Conservation (phyloP, 1,139 yeast genomes). For the Yamadazyma siamensis region DNA sequence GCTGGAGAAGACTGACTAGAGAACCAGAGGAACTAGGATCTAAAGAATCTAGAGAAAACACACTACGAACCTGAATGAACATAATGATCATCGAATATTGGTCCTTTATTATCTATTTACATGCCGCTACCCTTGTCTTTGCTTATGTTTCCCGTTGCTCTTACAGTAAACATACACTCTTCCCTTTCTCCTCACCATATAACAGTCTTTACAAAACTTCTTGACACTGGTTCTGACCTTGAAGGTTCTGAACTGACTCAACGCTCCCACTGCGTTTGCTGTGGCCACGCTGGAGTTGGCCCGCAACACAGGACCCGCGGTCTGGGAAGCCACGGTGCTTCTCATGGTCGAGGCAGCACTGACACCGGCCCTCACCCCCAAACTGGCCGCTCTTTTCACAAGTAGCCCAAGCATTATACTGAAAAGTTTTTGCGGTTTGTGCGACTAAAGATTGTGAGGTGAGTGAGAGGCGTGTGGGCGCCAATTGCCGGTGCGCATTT, state of each 20-base stretch:
- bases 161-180: slow-evolving; percentile 91
- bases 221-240: slow-evolving; percentile 74
- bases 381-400: slow-evolving; percentile 3
- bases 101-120: too few species aligned
- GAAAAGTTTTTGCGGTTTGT: too few species aligned
- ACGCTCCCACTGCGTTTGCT: slow-evolving; percentile 3
- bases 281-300: too few species aligned
- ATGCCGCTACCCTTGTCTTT: slow-evolving; percentile 74
- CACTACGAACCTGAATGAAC: background rate
- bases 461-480: too few species aligned
- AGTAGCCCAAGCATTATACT: too few species aligned
- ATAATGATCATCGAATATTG: too few species aligned
- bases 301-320: too few species aligned
- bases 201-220: slow-evolving; percentile 89
- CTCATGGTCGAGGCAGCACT: background rate
- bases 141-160: slow-evolving; percentile 91
- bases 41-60: too few species aligned
- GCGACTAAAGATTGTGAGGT: too few species aligned
- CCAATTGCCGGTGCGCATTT: too few species aligned
- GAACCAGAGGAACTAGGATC: too few species aligned
- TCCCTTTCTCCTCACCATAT: slow-evolving; percentile 91
- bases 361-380: slow-evolving; percentile 3
- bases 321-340: background rate
- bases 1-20: too few species aligned
- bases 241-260: slow-evolving; percentile 23